Conservation (phyloP, 164 flowering plant species). For the Aristolochia fimbriata region DNA sequence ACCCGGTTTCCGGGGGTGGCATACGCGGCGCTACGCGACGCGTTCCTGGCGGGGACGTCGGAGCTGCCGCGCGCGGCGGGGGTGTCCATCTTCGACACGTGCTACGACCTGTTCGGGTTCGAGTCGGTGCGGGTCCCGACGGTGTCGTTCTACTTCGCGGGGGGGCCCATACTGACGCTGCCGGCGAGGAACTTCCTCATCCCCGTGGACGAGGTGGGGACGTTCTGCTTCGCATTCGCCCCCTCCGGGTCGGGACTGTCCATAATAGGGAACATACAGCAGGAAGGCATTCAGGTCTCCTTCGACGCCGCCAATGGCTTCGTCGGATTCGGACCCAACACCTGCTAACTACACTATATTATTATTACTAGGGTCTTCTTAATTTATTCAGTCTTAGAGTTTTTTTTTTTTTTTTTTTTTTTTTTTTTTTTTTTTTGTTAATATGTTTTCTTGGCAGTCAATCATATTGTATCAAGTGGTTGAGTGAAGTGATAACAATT, state of each 20-base stretch:
- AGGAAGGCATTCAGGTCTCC: constrained; percentile 85
- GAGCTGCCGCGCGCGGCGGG: constrained; percentile 49
- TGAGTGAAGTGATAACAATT: too few relatives aligned
- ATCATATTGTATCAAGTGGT: too few relatives aligned
- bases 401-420: too few relatives aligned
- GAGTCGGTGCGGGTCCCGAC: constrained; percentile 76
- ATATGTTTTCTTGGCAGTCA: too few relatives aligned
- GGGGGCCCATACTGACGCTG: constrained; percentile 62
- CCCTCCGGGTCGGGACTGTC: constrained; percentile 59
- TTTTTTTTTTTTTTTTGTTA: too few relatives aligned
- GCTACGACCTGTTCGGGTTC: constrained; percentile 57
- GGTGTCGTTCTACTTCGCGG: constrained; percentile 66
- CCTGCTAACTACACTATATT: constrained; percentile 43
- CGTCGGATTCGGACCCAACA: constrained; percentile 85
- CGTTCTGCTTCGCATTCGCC: constrained; percentile 92
- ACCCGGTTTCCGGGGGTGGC: constrained; percentile 61
- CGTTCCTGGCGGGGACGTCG: constrained; percentile 38
- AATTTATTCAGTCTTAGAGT: too few relatives aligned
- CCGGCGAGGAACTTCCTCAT: constrained; percentile 82
- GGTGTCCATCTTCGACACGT: constrained; percentile 81
- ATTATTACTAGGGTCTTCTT: too few relatives aligned
- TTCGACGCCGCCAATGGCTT: constrained; percentile 71
- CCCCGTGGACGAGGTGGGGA: constrained; percentile 77
- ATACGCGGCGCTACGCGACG: constrained; percentile 57
- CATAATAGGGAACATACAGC: constrained; percentile 92